A percentile compares a stretch with the other conserved stretches of the same genome.
These are phyloP conservation scores for Colletotrichum eremochloae DNA, from an alignment of 2,329 filamentous ascomycete species.

Conservation along the genomic window DNA sequence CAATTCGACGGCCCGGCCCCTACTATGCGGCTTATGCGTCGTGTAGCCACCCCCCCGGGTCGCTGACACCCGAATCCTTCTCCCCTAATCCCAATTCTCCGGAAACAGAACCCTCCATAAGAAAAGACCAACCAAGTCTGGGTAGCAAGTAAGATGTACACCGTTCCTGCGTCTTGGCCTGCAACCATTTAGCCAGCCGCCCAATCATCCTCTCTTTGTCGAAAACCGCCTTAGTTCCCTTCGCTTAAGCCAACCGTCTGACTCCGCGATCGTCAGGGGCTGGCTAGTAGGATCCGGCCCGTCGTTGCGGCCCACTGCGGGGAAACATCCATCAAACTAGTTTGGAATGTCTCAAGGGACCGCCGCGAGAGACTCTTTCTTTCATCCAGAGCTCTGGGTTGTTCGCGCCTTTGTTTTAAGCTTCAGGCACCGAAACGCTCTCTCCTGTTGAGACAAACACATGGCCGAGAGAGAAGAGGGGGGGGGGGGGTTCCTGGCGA, in stretches of 20 bases:
- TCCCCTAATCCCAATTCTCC: background rate
- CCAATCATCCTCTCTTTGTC: background rate
- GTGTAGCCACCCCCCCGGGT: background rate
- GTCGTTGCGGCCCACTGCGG: conserved; percentile 9
- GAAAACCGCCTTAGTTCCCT: background rate
- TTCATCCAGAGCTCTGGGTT: background rate
- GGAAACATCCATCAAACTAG: conserved; percentile 10
- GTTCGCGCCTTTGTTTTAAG: no score
- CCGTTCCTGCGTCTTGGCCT: conserved; percentile 7
- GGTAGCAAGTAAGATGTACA: background rate
- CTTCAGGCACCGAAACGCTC: background rate
- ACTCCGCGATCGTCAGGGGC: background rate
- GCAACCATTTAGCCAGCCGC: background rate
- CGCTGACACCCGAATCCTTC: background rate
- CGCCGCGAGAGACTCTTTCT: background rate
- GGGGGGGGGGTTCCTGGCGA: no score
- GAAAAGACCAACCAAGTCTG: background rate
- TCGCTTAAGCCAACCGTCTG: conserved; percentile 4
- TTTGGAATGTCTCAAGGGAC: background rate
- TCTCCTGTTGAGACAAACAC: background rate
- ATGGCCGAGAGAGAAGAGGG: background rate
- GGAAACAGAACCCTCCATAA: background rate
- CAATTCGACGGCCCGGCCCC: no score
- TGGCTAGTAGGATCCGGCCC: background rate
- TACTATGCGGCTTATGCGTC: no score